Base-by-base conservation (phyloP, 768 basidiomycete genomes). In the Roridomyces roridus region DNA sequence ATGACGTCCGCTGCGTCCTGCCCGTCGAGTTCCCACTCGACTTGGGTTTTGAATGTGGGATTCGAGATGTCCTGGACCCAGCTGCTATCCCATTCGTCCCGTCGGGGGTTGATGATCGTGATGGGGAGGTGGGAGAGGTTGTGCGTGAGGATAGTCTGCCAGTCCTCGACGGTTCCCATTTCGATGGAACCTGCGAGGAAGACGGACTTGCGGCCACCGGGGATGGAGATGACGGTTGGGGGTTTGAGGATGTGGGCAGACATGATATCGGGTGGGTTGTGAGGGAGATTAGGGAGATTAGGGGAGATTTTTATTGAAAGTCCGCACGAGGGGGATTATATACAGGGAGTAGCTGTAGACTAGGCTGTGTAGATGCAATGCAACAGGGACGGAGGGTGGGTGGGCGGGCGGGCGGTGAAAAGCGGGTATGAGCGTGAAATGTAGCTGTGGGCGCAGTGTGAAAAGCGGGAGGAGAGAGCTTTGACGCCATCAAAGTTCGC, bases 121-220 rank as follows among this genome's bases (percentile, higher is more conserved):
- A 58, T 35, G 20, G 49, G 56, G 20, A 51, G 39, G 17, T 58
- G 40, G 18, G 49, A 26, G 25, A 58, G 34, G 21, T 39, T 37
- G n/a, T 29, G 15, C 24, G 56, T 40, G 14, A 58, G 40, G 15
- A n/a, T n/a, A 3, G 50, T 46, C 39, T 51, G 50, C 56, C 56
- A 58, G 25, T 58, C 56, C 21, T 48, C 54, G 23, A 28, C 47
- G 17, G 35, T 12, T 35, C 47, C 47, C 37, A 49, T 49, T 40
- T 49, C 47, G 47, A 49, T 48, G 36, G 45, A 47, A n/a, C 54
- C 54, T n/a, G 46, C 54, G 21, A 55, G 54, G 44, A 55, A 55
- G 54, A 55, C 24, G 29, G 46, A 55, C 15, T 21, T 25, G 6
- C n/a, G n/a, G n/a, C n/a, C n/a, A n/a, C 47, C 47, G 21, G 11